Conservation (phyloP, 441 rosid species). For the Hura crepitans region DNA sequence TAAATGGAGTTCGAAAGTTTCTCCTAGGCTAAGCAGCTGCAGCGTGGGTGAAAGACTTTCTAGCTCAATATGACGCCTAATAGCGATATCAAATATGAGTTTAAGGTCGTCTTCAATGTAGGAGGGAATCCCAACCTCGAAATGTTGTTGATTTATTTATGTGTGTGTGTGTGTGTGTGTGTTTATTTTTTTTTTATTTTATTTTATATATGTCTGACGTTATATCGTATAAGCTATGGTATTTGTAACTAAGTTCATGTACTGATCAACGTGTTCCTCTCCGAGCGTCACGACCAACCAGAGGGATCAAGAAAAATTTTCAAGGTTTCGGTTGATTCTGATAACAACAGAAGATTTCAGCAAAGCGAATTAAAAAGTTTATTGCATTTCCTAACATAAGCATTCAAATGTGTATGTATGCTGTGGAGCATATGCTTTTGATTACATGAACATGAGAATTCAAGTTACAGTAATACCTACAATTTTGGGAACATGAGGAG, state of each 20-base stretch:
- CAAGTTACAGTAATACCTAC: neutral
- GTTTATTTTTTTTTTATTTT: no score
- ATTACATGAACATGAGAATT: neutral
- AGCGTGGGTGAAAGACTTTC: neutral
- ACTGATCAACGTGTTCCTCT: constrained; percentile 3
- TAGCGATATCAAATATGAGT: constrained; percentile 8
- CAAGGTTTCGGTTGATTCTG: neutral
- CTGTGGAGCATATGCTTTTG: neutral
- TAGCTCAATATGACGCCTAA: constrained; percentile 6
- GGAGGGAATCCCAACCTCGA: constrained; percentile 10
- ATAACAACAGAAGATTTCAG: neutral
- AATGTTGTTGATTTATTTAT: constrained; percentile 5
- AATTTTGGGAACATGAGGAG: neutral
- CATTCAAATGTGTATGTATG: no score
- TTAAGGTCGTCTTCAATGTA: constrained; percentile 11
- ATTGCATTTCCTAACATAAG: neutral
- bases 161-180: no score
- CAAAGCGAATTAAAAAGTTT: neutral
- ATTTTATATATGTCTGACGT: constrained; percentile 16
- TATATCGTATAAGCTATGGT: constrained; percentile 7
- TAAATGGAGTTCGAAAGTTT: constrained; percentile 18
- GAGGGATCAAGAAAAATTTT: neutral
- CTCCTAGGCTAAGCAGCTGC: constrained; percentile 16
- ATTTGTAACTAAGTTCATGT: neutral
- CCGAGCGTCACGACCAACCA: neutral